Percentiles rank a stretch among this genome's conserved stretches.
Evolutionary conservation across 805 yeast species (phyloP).

Genomic region (Lachancea mirantina): DNA sequence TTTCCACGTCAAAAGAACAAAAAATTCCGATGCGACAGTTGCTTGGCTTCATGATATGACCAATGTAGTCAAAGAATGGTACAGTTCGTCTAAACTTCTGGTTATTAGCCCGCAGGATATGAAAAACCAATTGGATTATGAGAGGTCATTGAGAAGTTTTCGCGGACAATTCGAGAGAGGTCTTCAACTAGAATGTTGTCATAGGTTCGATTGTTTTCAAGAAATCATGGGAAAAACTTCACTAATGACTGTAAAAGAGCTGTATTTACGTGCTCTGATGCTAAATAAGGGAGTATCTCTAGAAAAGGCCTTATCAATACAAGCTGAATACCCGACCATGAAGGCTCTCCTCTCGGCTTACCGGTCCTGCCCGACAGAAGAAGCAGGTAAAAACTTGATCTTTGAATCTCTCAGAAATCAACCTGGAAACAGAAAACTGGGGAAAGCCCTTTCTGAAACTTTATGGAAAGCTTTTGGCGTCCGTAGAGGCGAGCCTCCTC

Average conservation of each 20-base stretch:
- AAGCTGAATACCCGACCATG: slow-evolving; percentile 66
- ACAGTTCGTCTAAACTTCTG: slow-evolving; percentile 37
- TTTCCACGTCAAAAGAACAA: slow-evolving; percentile 63
- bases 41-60: slow-evolving; percentile 35
- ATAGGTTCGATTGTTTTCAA: slow-evolving; percentile 51
- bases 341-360: slow-evolving; percentile 35
- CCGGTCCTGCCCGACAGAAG: slow-evolving; percentile 18
- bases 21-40: slow-evolving; percentile 68
- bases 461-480: slow-evolving; percentile 11
- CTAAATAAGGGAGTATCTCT: slow-evolving; percentile 72
- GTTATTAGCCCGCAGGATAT: slow-evolving; percentile 48
- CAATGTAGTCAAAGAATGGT: slow-evolving; percentile 42
- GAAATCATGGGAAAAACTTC: slow-evolving; percentile 62
- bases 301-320: slow-evolving; percentile 79
- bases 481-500: not conserved
- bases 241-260: slow-evolving; percentile 64
- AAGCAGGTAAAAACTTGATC: slow-evolving; percentile 24
- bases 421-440: slow-evolving; percentile 30
- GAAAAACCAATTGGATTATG: slow-evolving; percentile 45
- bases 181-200: slow-evolving; percentile 34
- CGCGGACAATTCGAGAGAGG: slow-evolving; percentile 37
- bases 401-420: slow-evolving; percentile 23
- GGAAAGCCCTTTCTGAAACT: slow-evolving; percentile 28
- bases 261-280: slow-evolving; percentile 71
- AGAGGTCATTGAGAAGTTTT: slow-evolving; percentile 36